A percentile compares a stretch with the other conserved stretches of the same genome.
These are phyloP conservation scores for Begonia masoniana DNA, from an alignment of 306 rosid species.

Conservation along the genomic window DNA sequence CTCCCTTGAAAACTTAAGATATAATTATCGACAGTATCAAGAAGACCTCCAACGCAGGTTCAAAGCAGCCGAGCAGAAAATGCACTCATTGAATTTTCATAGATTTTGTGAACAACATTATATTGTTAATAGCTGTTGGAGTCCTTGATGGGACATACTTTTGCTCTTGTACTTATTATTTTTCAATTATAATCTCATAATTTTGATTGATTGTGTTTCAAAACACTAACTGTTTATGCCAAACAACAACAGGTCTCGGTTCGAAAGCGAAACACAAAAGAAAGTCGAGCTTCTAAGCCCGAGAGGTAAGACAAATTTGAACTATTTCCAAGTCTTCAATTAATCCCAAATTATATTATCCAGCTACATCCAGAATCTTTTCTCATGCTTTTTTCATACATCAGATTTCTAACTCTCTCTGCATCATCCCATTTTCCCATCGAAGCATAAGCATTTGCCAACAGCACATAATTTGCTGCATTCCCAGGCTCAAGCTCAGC, in stretches of 20 bases:
- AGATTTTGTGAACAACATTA: no score
- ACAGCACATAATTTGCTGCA: constrained; percentile 48
- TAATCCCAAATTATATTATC: constrained; percentile 15
- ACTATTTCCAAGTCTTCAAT: neutral
- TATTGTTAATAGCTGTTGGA: no score
- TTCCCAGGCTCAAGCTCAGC: constrained; percentile 40
- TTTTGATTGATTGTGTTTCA: no score
- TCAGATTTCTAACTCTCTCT: constrained; percentile 36
- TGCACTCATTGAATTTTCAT: neutral
- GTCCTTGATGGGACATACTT: no score
- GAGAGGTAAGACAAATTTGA: no score
- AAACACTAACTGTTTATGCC: no score
- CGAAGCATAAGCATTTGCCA: constrained; percentile 55
- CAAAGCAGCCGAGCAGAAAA: constrained; percentile 2
- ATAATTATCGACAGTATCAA: neutral
- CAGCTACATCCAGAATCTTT: constrained; percentile 51
- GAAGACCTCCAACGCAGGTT: constrained; percentile 12
- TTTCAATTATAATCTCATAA: no score
- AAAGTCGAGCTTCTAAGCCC: no score
- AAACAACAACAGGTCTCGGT: no score
- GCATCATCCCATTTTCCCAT: constrained; percentile 47
- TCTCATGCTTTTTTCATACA: constrained; percentile 31
- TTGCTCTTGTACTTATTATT: no score
- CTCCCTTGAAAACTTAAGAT: constrained; percentile 60
- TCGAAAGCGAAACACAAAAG: no score